A percentile compares a stretch with the other conserved stretches of the same genome.
phyloP scores from a whole-genome alignment of 2,329 filamentous ascomycete species.

The Coleophoma crateriformis region DNA sequence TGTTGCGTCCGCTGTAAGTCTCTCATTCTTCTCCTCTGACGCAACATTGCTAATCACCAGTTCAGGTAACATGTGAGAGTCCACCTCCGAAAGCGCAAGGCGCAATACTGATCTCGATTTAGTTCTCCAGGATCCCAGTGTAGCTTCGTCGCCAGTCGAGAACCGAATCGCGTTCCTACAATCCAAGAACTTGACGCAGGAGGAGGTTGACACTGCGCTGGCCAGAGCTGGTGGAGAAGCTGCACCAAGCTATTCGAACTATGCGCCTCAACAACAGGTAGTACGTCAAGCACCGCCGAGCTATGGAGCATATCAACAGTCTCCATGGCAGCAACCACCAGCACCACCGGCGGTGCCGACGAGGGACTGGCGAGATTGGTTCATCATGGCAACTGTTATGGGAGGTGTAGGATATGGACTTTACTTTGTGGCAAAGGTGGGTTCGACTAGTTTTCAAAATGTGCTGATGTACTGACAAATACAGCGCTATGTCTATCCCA shows the following conservation, averaged over 20 bases:
- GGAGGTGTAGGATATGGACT: constrained; percentile 85
- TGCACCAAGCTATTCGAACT: constrained; percentile 36
- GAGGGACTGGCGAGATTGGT: constrained; percentile 97
- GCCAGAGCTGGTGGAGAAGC: constrained; percentile 63
- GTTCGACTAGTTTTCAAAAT: constrained; percentile 3
- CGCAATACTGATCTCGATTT: constrained; percentile 13
- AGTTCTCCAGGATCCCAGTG: constrained; percentile 94
- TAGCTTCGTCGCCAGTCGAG: constrained; percentile 83
- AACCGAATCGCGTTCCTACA: constrained; percentile 89
- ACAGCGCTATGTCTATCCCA: constrained; percentile 82
- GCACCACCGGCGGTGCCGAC: constrained; percentile 58
- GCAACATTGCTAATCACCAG: constrained; percentile 16
- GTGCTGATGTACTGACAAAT: not conserved
- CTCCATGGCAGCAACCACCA: constrained; percentile 50
- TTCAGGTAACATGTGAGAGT: constrained; percentile 28
- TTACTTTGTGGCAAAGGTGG: constrained; percentile 80
- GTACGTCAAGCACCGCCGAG: constrained; percentile 30
- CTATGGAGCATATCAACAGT: constrained; percentile 42
- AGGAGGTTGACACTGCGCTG: constrained; percentile 85
- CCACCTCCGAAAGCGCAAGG: not conserved
- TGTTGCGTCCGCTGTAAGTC: constrained; percentile 72
- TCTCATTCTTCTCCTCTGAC: not conserved
- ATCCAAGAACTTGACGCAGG: constrained; percentile 94
- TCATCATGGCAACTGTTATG: constrained; percentile 97
- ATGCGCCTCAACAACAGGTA: constrained; percentile 36